Evolutionary conservation across 805 yeast genomes (phyloP), one percentile per base, ranked within the genome.

Genomic region (Yarrowia sp.): DNA sequence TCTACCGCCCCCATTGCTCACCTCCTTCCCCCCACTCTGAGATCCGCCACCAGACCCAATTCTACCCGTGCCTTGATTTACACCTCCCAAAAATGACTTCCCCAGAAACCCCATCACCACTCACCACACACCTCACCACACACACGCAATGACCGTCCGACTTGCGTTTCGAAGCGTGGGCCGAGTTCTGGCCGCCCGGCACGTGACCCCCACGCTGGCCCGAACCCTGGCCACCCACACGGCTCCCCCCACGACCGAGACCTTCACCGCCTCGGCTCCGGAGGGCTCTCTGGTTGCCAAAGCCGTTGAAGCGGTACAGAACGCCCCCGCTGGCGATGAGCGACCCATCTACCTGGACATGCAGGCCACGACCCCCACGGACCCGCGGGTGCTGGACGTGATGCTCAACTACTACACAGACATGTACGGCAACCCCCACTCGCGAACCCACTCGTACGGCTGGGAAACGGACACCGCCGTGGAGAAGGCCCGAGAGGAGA

Each of bases 341-440:
- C 85, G 98, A 73, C 99, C 99, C 10, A 95, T 95, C 70, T 95
- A 95, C 79, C 80, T 95, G 74, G 99, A 95, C 75, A 93, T 93
- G 85, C 99, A 95, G 80, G 98, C 99, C 38, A 95, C 99, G 0
- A 94, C 99, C 0, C 99, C 98, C 34, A 90, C 95, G 1, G 99
- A 95, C 76, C 99, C 99, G 39, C 84, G 99, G 68, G 99, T 95
- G 10, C 79, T 95, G 72, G 80, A 78, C 69, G 73, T 64, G 58
- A 78, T 78, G 79, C 71, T 78, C 66, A 76, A 74, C 52, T 76
- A 73, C 70, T 76, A 75, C 71, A 94, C 98, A 2, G 98, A 98
- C 4, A 82, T 91, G 68, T 95, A 92, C 76, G 99, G 99, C 70
- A 95, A 95, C 77, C 99, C 99, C 24, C 99, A 95, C 79, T 92